These are phyloP conservation scores for Chrysoporthe puriensis DNA, from an alignment of 2,329 filamentous ascomycete species.

Conservation along the genomic window DNA sequence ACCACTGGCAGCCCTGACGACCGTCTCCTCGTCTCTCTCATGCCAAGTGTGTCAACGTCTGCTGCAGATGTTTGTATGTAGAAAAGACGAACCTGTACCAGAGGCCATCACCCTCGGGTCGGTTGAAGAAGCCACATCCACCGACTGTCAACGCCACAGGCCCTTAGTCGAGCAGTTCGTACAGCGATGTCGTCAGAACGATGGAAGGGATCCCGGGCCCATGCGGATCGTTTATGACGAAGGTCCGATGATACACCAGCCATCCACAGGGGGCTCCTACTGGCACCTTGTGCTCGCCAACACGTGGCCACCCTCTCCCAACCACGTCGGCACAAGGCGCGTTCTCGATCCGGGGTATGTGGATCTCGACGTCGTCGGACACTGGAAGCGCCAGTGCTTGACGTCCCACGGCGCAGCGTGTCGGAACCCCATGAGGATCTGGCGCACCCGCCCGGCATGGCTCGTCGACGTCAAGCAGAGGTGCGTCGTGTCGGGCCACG, in stretches of 20 bases:
- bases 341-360: background rate
- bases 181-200: background rate
- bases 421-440: constrained; percentile 3
- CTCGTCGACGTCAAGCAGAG: background rate
- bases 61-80: no score
- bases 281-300: constrained; percentile 1
- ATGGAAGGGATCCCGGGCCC: background rate
- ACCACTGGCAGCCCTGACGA: no score
- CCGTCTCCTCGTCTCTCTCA: no score
- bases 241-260: no score
- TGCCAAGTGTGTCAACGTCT: no score
- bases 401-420: background rate
- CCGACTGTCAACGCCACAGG: background rate
- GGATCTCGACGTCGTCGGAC: background rate
- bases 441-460: background rate
- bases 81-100: background rate
- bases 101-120: background rate
- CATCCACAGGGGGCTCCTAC: background rate
- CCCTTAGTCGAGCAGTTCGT: background rate
- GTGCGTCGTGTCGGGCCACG: background rate
- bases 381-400: constrained; percentile 8
- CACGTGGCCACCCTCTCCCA: background rate
- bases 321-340: background rate
- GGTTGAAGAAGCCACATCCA: constrained; percentile 4
- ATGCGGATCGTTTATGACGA: no score